Conservation (phyloP, 805 yeast genomes). For the Candida alai region DNA sequence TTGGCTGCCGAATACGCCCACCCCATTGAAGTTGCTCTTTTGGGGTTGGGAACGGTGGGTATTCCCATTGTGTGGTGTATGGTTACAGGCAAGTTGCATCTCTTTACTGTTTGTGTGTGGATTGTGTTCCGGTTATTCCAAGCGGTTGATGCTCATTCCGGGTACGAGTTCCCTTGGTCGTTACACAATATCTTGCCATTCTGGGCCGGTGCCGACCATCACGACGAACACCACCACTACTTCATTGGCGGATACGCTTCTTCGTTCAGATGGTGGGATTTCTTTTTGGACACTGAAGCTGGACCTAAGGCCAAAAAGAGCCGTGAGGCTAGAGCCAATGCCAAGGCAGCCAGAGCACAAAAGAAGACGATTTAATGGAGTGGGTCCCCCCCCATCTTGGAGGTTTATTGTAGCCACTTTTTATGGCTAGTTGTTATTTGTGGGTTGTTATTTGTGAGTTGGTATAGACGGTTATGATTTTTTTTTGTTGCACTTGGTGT, state of each 20-base stretch:
- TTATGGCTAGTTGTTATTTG: conserved; percentile 1
- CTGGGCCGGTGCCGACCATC: conserved; percentile 67
- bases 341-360: conserved; percentile 33
- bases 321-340: conserved; percentile 43
- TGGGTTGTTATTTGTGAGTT: too few relatives aligned
- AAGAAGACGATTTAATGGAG: conserved; percentile 17
- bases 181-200: conserved; percentile 53
- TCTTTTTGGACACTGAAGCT: conserved; percentile 48
- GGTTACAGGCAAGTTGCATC: conserved; percentile 44
- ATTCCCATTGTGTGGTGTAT: conserved; percentile 54
- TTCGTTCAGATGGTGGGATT: conserved; percentile 59
- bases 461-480: too few relatives aligned
- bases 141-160: conserved; percentile 60
- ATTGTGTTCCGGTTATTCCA: conserved; percentile 50
- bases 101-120: conserved; percentile 54
- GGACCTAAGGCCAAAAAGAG: conserved; percentile 50
- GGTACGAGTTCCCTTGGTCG: conserved; percentile 62
- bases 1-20: conserved; percentile 61
- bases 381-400: not conserved
- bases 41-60: conserved; percentile 60
- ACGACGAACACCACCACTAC: conserved; percentile 57
- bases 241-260: conserved; percentile 59
- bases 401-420: too few relatives aligned
- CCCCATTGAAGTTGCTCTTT: conserved; percentile 53
- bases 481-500: too few relatives aligned